Evolutionary conservation across 257 asterid species (phyloP).

Genomic region (Mentha longifolia): DNA sequence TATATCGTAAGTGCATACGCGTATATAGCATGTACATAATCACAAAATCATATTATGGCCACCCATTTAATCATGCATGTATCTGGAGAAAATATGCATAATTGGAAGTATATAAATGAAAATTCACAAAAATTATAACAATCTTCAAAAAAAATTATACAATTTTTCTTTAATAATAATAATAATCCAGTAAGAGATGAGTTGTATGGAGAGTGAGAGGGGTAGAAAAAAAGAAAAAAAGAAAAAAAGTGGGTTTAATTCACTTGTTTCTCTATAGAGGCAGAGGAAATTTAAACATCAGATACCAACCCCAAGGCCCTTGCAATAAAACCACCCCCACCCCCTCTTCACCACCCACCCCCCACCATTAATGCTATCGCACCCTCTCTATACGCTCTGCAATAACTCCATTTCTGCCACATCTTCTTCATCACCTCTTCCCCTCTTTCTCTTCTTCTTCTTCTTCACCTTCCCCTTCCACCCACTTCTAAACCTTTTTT

Average conservation of each 20-base stretch:
- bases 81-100: background rate
- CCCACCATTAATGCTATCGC: constrained; percentile 81
- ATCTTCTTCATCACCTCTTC: constrained; percentile 37
- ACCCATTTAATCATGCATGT: constrained; percentile 7
- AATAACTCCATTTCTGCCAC: constrained; percentile 71
- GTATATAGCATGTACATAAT: background rate
- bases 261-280: background rate
- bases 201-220: constrained; percentile 35
- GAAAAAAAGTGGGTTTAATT: constrained; percentile 24
- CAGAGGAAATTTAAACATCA: constrained; percentile 48
- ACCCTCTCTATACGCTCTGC: constrained; percentile 78
- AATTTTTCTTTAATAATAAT: too few species aligned
- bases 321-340: constrained; percentile 56
- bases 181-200: constrained; percentile 37
- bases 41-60: background rate
- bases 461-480: constrained; percentile 35
- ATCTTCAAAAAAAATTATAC: background rate
- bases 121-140: background rate
- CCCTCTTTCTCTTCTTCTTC: constrained; percentile 6
- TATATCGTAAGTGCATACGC: background rate
- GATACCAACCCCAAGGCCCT: constrained; percentile 45
- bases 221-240: background rate
- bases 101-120: background rate
- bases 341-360: constrained; percentile 37
- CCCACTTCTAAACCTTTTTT: constrained; percentile 14